Base-by-base conservation (phyloP, 768 basidiomycete species). In the Termitomyces sp. region DNA sequence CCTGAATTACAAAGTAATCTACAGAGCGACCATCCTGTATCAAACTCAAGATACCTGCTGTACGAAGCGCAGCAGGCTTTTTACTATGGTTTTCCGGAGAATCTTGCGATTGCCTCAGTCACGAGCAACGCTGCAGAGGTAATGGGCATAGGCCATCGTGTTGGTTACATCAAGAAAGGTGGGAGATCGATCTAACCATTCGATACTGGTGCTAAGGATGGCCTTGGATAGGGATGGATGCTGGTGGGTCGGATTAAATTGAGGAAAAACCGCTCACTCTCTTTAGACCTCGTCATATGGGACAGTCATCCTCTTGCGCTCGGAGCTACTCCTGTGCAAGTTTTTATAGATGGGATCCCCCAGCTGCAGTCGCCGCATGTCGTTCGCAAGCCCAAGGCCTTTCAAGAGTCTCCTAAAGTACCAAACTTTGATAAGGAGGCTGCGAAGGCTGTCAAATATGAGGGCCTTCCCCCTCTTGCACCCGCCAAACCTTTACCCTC, bases 281-380 rank as follows among this genome's bases (percentile, higher is more conserved):
- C 6, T 33, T 8, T 60, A 88, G 90, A 95, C 72, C 61, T 94
- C 37, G 87, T 93, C 33, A 76, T 93, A 2, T 91, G 89, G 88
- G 89, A 91, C 62, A 86, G 84, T 41, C 93, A 95, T 71, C 94
- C 94, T 0, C 77, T 96, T 12, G 81, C 88, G 0, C 74, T 95
- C 4, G 91, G 91, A 3, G 91, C 93, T n/a, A 92, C 91, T 0
- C 93, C 93, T 2, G 75, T 79, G 37, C 92, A 95, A 74, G 92
- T 94, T 20, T 93, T 85, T 72, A 91, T 96, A 60, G 95, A 98
- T 65, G 95, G 95, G 2, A 87, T 96, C 51, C 72, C 87, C 1
- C 95, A 98, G 67, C 66, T 91, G 2, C 65, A 74, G 33, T 66
- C 72, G 3, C 78, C 86, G 3, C 68, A 77, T 62, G 69, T 80